These are phyloP conservation scores for Lithohypha guttulata DNA, from an alignment of 2,329 filamentous ascomycete genomes.

Conservation along the genomic window DNA sequence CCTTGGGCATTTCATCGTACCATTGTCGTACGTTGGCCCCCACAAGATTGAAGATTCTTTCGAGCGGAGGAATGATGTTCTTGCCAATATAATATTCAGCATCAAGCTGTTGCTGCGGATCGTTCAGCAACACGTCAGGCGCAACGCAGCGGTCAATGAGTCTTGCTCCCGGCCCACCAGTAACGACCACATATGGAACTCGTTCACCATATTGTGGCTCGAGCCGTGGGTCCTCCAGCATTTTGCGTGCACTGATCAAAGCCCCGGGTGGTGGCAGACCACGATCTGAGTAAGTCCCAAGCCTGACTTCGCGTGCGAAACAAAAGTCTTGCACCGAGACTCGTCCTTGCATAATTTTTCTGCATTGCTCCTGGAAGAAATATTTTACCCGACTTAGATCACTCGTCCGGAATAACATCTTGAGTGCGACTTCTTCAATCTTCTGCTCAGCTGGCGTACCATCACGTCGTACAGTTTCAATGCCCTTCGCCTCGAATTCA, in stretches of 20 bases:
- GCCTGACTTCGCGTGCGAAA: constrained; percentile 82
- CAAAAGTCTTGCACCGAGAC: constrained; percentile 93
- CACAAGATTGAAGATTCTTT: constrained; percentile 92
- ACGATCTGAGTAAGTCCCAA: constrained; percentile 77
- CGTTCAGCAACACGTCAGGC: constrained; percentile 68
- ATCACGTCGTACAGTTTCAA: constrained; percentile 91
- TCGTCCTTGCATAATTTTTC: constrained; percentile 80
- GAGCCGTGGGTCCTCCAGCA: constrained; percentile 73
- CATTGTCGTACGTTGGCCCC: constrained; percentile 82
- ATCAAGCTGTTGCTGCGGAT: constrained; percentile 70
- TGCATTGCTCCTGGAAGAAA: constrained; percentile 84
- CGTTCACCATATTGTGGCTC: constrained; percentile 94
- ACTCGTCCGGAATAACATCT: constrained; percentile 76
- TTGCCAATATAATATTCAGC: constrained; percentile 96
- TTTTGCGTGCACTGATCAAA: constrained; percentile 72
- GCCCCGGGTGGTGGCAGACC: constrained; percentile 76
- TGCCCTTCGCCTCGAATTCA: constrained; percentile 95
- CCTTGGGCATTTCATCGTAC: constrained; percentile 95
- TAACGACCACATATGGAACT: constrained; percentile 86
- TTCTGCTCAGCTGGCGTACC: constrained; percentile 93
- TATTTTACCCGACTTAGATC: constrained; percentile 80
- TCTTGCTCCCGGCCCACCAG: constrained; percentile 73
- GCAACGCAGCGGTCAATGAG: constrained; percentile 84
- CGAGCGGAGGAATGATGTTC: constrained; percentile 86
- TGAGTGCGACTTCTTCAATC: constrained; percentile 85